phyloP scores from a whole-genome alignment of 768 basidiomycete species.

The Trametes maxima region DNA sequence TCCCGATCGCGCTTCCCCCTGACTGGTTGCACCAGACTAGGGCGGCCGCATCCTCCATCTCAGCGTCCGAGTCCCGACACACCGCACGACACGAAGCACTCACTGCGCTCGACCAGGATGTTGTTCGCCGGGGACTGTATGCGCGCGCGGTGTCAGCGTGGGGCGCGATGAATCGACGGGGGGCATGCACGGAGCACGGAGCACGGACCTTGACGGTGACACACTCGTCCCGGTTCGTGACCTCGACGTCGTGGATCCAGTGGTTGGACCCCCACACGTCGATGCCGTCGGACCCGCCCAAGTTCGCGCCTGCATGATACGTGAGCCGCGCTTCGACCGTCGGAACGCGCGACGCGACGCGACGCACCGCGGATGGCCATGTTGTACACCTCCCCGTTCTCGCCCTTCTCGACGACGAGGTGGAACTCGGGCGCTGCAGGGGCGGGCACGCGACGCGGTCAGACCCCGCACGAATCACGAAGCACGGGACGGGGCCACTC shows the following conservation, averaged over 20 bases:
- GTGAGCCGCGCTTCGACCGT: too few species aligned
- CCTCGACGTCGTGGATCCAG: conserved; percentile 38
- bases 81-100: neutral
- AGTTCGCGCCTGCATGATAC: conserved; percentile 24
- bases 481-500: neutral
- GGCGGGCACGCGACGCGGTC: neutral
- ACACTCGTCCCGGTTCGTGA: conserved; percentile 38
- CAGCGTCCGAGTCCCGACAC: too few species aligned
- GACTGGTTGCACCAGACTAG: conserved; percentile 37
- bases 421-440: conserved; percentile 35
- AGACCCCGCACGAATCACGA: neutral
- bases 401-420: conserved; percentile 31
- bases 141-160: neutral
- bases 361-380: conserved; percentile 32
- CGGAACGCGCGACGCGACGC: neutral
- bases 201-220: conserved; percentile 33
- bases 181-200: too few species aligned
- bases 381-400: conserved; percentile 37
- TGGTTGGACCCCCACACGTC: conserved; percentile 35
- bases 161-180: neutral
- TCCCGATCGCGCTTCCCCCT: conserved; percentile 35
- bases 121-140: conserved; percentile 28
- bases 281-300: conserved; percentile 36
- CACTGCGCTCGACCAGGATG: conserved; percentile 33
- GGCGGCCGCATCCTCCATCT: too few species aligned